Conservation (phyloP, 371 early-diverging fungal genomes). For the Mucor velutinosus region DNA sequence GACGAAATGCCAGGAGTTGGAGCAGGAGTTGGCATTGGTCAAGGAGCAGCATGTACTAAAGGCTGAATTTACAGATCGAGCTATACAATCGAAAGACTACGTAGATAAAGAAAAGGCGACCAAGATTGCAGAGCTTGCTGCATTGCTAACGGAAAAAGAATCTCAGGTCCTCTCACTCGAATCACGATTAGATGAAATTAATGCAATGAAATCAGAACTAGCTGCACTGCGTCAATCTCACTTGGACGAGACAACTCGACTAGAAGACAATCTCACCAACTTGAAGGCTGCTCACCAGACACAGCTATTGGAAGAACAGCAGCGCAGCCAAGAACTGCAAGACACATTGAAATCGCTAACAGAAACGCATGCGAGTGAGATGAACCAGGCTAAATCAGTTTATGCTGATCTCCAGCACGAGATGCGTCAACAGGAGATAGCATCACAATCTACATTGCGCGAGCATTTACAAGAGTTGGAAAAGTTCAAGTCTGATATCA, state of each 20-base stretch:
- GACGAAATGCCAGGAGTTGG: slow-evolving; percentile 21
- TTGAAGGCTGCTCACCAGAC: slow-evolving; percentile 12
- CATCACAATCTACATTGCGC: slow-evolving; percentile 16
- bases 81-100: slow-evolving; percentile 9
- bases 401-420: slow-evolving; percentile 18
- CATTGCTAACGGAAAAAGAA: slow-evolving; percentile 15
- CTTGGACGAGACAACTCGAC: slow-evolving; percentile 14
- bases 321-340: slow-evolving; percentile 5
- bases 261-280: slow-evolving; percentile 11
- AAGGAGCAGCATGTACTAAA: background rate
- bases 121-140: slow-evolving; percentile 11
- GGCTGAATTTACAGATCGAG: background rate
- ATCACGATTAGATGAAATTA: slow-evolving; percentile 28
- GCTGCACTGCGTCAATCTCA: slow-evolving; percentile 25
- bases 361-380: slow-evolving; percentile 7
- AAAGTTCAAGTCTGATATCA: slow-evolving; percentile 29
- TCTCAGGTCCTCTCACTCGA: slow-evolving; percentile 21
- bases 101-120: background rate
- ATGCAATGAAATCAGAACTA: slow-evolving; percentile 24
- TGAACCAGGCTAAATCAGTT: slow-evolving; percentile 14
- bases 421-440: slow-evolving; percentile 31
- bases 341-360: slow-evolving; percentile 12
- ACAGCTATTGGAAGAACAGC: slow-evolving; percentile 2
- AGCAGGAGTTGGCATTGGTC: slow-evolving; percentile 12
- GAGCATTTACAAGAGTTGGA: slow-evolving; percentile 35